These are phyloP conservation scores for Mantamonas sphyraenae DNA, from an alignment of 78 protist species.

Conservation along the genomic window DNA sequence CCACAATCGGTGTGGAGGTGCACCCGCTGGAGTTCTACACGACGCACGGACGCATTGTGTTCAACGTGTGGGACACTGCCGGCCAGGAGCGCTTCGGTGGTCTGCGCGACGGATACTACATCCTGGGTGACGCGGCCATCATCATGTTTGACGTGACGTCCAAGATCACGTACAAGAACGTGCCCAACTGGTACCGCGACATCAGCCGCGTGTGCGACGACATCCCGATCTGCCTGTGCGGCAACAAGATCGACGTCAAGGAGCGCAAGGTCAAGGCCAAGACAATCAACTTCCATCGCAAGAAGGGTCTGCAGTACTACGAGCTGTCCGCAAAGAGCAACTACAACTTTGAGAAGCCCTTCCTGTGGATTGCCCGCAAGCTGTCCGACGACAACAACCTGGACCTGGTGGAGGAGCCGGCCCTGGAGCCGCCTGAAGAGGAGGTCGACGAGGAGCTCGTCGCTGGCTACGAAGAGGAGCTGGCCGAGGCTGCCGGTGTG, in stretches of 20 bases:
- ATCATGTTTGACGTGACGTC: constrained; percentile 99
- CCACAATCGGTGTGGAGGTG: constrained; percentile 89
- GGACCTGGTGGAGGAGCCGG: constrained; percentile 48
- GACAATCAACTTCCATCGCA: constrained; percentile 95
- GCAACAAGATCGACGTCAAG: constrained; percentile 98
- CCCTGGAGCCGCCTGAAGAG: constrained; percentile 55
- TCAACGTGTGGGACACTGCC: constrained; percentile 99
- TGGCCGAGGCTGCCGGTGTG: constrained; percentile 38
- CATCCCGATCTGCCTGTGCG: constrained; percentile 97
- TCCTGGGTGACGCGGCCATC: constrained; percentile 91
- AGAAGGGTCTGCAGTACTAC: constrained; percentile 93
- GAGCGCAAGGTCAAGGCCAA: constrained; percentile 93
- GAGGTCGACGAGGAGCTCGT: constrained; percentile 40
- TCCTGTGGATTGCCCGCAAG: constrained; percentile 92
- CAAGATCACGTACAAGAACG: constrained; percentile 93
- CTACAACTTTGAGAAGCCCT: constrained; percentile 99
- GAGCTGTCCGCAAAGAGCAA: constrained; percentile 96
- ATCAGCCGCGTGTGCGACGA: constrained; percentile 91
- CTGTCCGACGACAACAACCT: constrained; percentile 73
- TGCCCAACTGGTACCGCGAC: constrained; percentile 97
- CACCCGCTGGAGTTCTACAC: constrained; percentile 92
- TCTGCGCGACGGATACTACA: constrained; percentile 96
- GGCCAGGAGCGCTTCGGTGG: constrained; percentile 99
- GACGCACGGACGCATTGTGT: constrained; percentile 81
- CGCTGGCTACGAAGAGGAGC: constrained; percentile 54